Evolutionary conservation across 2,329 filamentous ascomycete species (phyloP).

Genomic region (Cordyceps cicadae): DNA sequence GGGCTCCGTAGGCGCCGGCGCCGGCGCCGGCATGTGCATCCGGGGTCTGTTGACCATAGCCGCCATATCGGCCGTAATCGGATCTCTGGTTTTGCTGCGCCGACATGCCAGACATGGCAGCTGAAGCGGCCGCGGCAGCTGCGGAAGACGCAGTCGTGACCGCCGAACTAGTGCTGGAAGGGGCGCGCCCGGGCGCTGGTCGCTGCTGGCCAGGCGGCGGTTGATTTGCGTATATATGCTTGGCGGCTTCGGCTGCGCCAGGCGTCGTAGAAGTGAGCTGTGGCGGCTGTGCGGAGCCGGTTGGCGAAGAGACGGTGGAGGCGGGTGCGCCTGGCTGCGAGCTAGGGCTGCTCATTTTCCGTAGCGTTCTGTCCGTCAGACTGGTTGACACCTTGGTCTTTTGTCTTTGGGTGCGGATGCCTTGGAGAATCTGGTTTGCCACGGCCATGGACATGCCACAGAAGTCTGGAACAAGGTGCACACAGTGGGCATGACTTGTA

Average conservation of each 20-base stretch:
- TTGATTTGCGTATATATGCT: constrained; percentile 50
- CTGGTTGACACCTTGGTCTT: constrained; percentile 40
- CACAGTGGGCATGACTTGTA: constrained; percentile 84
- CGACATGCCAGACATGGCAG: constrained; percentile 39
- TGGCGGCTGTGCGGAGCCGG: constrained; percentile 3
- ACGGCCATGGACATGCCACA: constrained; percentile 99
- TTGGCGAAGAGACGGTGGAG: constrained; percentile 17
- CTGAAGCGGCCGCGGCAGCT: constrained; percentile 47
- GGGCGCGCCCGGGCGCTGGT: constrained; percentile 39
- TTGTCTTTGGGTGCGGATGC: constrained; percentile 72
- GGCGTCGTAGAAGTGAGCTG: constrained; percentile 22
- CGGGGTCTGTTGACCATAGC: constrained; percentile 27
- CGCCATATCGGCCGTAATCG: constrained; percentile 28
- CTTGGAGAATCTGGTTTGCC: constrained; percentile 85
- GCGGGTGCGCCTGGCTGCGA: constrained; percentile 30
- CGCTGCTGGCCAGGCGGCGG: constrained; percentile 31
- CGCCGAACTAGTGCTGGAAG: constrained; percentile 34
- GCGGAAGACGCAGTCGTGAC: neutral
- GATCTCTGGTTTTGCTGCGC: constrained; percentile 28
- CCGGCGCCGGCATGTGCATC: constrained; percentile 27
- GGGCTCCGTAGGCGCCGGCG: constrained; percentile 24
- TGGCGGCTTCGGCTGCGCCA: constrained; percentile 56
- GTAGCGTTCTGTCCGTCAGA: constrained; percentile 59
- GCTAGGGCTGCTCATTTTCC: constrained; percentile 42
- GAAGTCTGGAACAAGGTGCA: constrained; percentile 94